Conservation (phyloP, 1,284 basidiomycete genomes). For the Boletus albobrunnescens region DNA sequence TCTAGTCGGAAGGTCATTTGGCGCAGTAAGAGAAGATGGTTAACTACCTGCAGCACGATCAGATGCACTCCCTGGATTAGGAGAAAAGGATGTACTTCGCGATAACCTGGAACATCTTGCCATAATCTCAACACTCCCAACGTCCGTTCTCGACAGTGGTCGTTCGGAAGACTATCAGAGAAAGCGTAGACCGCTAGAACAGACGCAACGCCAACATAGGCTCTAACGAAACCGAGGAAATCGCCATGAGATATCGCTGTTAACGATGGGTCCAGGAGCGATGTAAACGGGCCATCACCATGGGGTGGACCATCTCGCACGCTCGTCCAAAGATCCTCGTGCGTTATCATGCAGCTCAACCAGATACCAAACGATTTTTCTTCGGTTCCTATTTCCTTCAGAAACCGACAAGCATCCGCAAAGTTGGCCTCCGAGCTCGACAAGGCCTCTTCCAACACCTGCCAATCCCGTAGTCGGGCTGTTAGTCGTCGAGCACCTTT, state of each 20-base stretch:
- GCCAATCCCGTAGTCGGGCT: constrained; percentile 56
- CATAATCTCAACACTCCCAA: constrained; percentile 63
- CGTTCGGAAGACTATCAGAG: constrained; percentile 70
- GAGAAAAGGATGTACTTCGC: constrained; percentile 38
- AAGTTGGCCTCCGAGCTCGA: constrained; percentile 51
- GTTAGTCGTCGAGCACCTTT: constrained; percentile 44
- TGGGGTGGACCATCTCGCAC: constrained; percentile 14
- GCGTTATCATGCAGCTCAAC: constrained; percentile 61
- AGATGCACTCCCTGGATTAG: background rate
- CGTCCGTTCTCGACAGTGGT: constrained; percentile 56
- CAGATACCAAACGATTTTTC: constrained; percentile 68
- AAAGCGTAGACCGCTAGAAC: constrained; percentile 75
- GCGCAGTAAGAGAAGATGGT: constrained; percentile 26
- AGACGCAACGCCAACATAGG: constrained; percentile 60
- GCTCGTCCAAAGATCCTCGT: constrained; percentile 43
- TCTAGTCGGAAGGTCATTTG: constrained; percentile 28
- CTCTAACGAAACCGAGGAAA: constrained; percentile 60
- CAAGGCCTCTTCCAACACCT: constrained; percentile 55
- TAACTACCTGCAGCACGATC: constrained; percentile 19
- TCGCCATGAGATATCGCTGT: constrained; percentile 46
- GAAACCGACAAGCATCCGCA: constrained; percentile 40
- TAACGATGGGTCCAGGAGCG: constrained; percentile 19
- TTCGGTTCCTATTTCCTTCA: constrained; percentile 57
- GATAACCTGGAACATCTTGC: constrained; percentile 47
- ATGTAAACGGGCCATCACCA: constrained; percentile 10